Percentiles rank a stretch among this genome's conserved stretches.
Evolutionary conservation across 179 eudicot genomes (phyloP).

Genomic region (Carnegiea gigantea): DNA sequence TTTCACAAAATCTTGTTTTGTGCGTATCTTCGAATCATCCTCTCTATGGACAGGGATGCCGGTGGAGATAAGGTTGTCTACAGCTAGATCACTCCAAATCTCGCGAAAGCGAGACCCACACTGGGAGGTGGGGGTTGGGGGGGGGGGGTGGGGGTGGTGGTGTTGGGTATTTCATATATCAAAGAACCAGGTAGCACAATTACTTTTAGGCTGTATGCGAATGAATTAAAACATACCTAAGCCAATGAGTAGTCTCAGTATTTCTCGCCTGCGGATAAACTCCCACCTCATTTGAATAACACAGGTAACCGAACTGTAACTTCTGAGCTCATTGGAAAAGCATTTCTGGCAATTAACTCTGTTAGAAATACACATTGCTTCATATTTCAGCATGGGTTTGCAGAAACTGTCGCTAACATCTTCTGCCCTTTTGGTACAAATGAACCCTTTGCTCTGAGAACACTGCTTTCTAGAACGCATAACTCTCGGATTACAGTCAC

Average conservation of each 20-base stretch:
- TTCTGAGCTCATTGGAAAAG: constrained; percentile 37
- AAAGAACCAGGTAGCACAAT: neutral
- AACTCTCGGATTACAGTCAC: constrained; percentile 39
- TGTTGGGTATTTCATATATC: neutral
- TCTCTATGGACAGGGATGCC: too few relatives aligned
- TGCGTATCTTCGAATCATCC: too few relatives aligned
- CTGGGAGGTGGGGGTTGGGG: too few relatives aligned
- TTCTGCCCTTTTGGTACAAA: constrained; percentile 17
- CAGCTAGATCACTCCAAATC: too few relatives aligned
- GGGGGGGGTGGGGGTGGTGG: too few relatives aligned
- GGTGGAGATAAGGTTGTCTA: too few relatives aligned
- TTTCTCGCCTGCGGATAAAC: constrained; percentile 60
- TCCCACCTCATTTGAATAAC: constrained; percentile 71
- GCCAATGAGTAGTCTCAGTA: constrained; percentile 53
- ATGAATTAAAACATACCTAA: constrained; percentile 48
- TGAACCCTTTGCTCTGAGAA: constrained; percentile 33
- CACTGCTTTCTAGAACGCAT: constrained; percentile 60
- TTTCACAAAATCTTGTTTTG: too few relatives aligned
- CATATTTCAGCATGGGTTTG: constrained; percentile 26
- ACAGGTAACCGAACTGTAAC: constrained; percentile 38
- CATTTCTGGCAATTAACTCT: constrained; percentile 66
- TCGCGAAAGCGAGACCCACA: too few relatives aligned
- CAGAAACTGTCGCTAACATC: constrained; percentile 23
- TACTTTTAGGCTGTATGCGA: neutral
- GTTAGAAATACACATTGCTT: constrained; percentile 32